Evolutionary conservation across 192 early-diverging fungal genomes (phyloP), one percentile per base, ranked within the genome.

Genomic region (Gamsiella multidivaricata): DNA sequence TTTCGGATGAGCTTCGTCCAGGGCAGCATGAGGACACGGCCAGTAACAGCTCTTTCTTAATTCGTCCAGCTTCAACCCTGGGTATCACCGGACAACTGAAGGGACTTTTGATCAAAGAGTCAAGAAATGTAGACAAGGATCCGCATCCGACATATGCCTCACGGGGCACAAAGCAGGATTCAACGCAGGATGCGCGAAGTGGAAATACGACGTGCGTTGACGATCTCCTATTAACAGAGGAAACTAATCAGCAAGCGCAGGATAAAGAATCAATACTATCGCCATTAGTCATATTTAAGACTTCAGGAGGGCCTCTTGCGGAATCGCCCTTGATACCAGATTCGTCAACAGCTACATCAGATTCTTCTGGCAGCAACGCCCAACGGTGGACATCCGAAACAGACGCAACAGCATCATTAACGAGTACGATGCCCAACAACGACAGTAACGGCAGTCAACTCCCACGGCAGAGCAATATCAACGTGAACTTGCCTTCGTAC

Each of bases 251-350:
- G 15, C 36, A 52, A 8, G 6, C 17, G 3, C 46, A 76, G 15
- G 72, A 60, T 12, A 43, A 28, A 4, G 59, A 65, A 23, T 46
- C 70, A 26, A 53, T 67, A 49, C 41, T 76, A 14, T 76, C 72
- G 4, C 72, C 72, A 9, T 56, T 59, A 1, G 64, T 67, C 8
- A 47, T 62, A 5, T 47, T 46, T 28, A 66, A 61, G 20, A 20
- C 58, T 18, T 31, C 61, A 29, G 22, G 20, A 39, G n/a, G n/a
- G n/a, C 17, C 45, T 7, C 37, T 29, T 11, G 3, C 32, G 23
- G 42, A 1, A 18, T 7, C 36, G 5, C 20, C 37, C 9, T 25
- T 28, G 3, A 36, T 45, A 37, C 20, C 69, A n/a, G 42, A 58
- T 15, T 25, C 59, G 20, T 46, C 65, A 6, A 36, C 39, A 9